These are phyloP conservation scores for Pseudoperonospora humuli DNA, from an alignment of 352 stramenopile species.

Conservation along the genomic window DNA sequence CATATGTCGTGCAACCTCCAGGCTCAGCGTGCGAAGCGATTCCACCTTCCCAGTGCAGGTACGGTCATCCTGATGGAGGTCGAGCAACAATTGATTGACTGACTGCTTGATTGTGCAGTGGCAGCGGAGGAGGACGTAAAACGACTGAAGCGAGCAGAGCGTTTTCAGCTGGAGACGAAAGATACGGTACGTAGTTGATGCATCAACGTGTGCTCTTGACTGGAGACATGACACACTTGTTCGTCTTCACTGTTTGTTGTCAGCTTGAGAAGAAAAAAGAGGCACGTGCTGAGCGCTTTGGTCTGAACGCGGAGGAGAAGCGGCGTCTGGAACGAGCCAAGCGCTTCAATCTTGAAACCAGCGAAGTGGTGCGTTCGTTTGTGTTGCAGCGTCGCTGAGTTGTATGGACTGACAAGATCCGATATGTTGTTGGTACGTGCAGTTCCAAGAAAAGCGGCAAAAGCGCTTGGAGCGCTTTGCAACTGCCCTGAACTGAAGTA, in stretches of 20 bases:
- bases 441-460: constrained; percentile 72
- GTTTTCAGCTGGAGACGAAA: constrained; percentile 71
- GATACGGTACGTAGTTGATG: constrained; percentile 41
- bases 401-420: constrained; percentile 2
- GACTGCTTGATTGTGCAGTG: constrained; percentile 12
- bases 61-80: constrained; percentile 1
- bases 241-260: background rate
- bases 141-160: constrained; percentile 67
- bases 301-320: constrained; percentile 75
- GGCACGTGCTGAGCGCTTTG: constrained; percentile 71
- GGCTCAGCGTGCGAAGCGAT: constrained; percentile 73
- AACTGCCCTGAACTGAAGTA: constrained; percentile 20
- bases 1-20: constrained; percentile 17
- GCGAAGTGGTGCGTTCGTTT: constrained; percentile 58
- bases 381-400: constrained; percentile 6
- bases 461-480: constrained; percentile 67
- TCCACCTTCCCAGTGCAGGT: constrained; percentile 47
- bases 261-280: constrained; percentile 81
- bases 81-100: background rate
- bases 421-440: constrained; percentile 4
- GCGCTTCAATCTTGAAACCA: constrained; percentile 76
- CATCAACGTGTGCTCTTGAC: constrained; percentile 3
- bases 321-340: constrained; percentile 75
- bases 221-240: constrained; percentile 4
- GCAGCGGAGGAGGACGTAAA: constrained; percentile 48